These are phyloP conservation scores for Liquidambar formosana DNA, from an alignment of 164 flowering plant species.

Conservation along the genomic window DNA sequence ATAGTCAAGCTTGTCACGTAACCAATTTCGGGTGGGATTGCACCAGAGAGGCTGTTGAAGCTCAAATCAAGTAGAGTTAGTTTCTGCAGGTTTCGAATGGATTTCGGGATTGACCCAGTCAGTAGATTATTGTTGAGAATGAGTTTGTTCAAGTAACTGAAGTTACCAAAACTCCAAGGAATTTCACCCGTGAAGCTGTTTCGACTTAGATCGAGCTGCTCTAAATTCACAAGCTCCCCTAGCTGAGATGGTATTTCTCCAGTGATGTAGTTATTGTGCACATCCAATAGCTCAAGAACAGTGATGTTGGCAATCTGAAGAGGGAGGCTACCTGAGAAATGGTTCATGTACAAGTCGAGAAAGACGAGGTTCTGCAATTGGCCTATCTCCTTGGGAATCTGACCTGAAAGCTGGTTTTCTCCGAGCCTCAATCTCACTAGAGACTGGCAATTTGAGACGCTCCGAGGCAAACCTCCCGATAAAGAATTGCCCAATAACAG, in stretches of 20 bases:
- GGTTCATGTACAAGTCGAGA: slow-evolving; percentile 89
- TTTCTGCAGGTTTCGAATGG: slow-evolving; percentile 64
- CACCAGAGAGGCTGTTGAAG: slow-evolving; percentile 72
- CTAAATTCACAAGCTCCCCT: slow-evolving; percentile 74
- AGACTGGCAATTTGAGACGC: slow-evolving; percentile 70
- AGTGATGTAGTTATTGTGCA: slow-evolving; percentile 75
- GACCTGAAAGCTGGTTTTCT: slow-evolving; percentile 88
- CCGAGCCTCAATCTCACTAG: slow-evolving; percentile 88
- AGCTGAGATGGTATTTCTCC: slow-evolving; percentile 78
- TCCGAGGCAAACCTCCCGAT: slow-evolving; percentile 62
- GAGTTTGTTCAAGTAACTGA: slow-evolving; percentile 89
- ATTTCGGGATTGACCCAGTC: slow-evolving; percentile 65
- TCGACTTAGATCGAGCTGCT: slow-evolving; percentile 89
- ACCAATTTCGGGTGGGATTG: slow-evolving; percentile 82
- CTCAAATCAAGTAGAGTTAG: slow-evolving; percentile 89
- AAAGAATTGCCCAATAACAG: slow-evolving; percentile 79
- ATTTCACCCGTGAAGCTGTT: slow-evolving; percentile 84
- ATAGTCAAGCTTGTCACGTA: slow-evolving; percentile 78
- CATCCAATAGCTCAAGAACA: slow-evolving; percentile 84
- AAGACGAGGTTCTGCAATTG: slow-evolving; percentile 84
- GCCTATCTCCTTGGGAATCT: slow-evolving; percentile 83
- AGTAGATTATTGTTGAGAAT: slow-evolving; percentile 80
- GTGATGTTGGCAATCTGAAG: slow-evolving; percentile 73
- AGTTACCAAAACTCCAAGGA: slow-evolving; percentile 77
- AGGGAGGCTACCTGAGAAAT: slow-evolving; percentile 75